Evolutionary conservation across 1,284 basidiomycete species (phyloP).

Genomic region (Takashimella tepidaria): DNA sequence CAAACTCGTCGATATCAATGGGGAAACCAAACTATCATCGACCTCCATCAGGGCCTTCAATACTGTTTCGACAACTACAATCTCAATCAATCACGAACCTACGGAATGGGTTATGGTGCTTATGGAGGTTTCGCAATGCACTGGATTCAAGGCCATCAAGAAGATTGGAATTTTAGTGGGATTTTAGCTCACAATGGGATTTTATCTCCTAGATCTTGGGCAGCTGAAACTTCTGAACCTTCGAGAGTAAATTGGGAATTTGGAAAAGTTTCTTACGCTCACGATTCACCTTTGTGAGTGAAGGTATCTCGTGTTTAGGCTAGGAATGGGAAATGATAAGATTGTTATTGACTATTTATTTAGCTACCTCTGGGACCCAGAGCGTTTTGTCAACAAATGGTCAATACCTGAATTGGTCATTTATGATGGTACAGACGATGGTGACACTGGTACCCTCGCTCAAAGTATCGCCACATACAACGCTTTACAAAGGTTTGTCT

Average conservation of each 20-base stretch:
- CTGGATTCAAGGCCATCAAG: conserved; percentile 10
- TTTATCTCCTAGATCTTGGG: conserved; percentile 10
- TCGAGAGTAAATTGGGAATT: conserved; percentile 8
- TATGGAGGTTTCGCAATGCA: conserved; percentile 12
- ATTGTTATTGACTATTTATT: no score
- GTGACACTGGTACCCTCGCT: conserved; percentile 2
- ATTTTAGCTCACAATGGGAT: conserved; percentile 8
- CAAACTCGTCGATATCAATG: conserved; percentile 6
- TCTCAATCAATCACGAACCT: conserved; percentile 1
- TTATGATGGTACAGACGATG: conserved; percentile 4
- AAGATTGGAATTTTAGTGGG: conserved; percentile 3
- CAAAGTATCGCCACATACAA: not conserved
- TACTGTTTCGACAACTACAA: not conserved
- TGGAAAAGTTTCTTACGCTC: conserved; percentile 3
- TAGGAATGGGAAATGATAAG: conserved; percentile 1
- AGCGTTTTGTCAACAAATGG: conserved; percentile 8
- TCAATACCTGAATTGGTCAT: conserved; percentile 8
- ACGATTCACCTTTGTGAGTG: conserved; percentile 11
- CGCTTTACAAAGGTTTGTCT: conserved; percentile 1
- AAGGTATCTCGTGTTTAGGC: not conserved
- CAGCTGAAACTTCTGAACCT: conserved; percentile 1
- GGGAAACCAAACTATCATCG: conserved; percentile 10
- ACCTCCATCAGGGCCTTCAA: conserved; percentile 4
- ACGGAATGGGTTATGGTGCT: conserved; percentile 8
- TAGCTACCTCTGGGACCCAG: conserved; percentile 10